Evolutionary conservation across 345 rosid species (phyloP).

Genomic region (Noccaea caerulescens): DNA sequence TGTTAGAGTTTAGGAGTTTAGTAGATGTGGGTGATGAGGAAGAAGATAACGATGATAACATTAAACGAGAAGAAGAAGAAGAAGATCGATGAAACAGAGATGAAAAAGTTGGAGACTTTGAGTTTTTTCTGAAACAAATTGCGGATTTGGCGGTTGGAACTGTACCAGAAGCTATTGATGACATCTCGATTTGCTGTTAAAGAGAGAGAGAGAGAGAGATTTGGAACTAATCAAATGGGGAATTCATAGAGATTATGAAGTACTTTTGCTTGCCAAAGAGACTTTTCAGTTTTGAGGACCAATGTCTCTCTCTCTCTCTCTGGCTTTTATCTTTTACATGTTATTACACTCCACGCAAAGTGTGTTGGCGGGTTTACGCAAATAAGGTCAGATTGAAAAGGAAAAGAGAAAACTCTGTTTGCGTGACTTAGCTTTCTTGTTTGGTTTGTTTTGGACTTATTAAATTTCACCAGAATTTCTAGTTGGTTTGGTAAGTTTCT

Average conservation of each 20-base stretch:
- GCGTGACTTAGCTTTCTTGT: slow-evolving; percentile 36
- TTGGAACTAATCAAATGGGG: not conserved
- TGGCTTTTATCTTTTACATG: not conserved
- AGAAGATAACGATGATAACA: slow-evolving; percentile 19
- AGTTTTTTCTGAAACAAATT: slow-evolving; percentile 22
- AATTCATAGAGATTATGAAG: slow-evolving; percentile 14
- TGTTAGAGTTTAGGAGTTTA: slow-evolving; percentile 24
- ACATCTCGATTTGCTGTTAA: slow-evolving; percentile 25
- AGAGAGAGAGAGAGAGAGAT: slow-evolving; percentile 26
- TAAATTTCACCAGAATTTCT: slow-evolving; percentile 1
- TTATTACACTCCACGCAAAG: slow-evolving; percentile 44
- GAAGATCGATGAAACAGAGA: not conserved
- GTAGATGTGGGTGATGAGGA: slow-evolving; percentile 15
- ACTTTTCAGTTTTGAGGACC: slow-evolving; percentile 32
- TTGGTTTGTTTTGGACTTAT: slow-evolving; percentile 27
- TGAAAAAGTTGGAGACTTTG: slow-evolving; percentile 6
- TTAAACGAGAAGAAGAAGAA: slow-evolving; percentile 7
- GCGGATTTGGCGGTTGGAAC: slow-evolving; percentile 1
- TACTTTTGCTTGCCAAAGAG: not conserved
- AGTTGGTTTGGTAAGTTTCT: slow-evolving; percentile 13
- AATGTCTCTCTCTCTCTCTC: not conserved
- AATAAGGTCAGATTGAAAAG: not conserved
- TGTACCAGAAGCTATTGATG: slow-evolving; percentile 35
- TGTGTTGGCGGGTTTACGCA: slow-evolving; percentile 32
- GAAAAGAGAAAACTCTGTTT: slow-evolving; percentile 21